Base-by-base conservation (phyloP, 352 stramenopile species). In the Globisporangium orthogonon region DNA sequence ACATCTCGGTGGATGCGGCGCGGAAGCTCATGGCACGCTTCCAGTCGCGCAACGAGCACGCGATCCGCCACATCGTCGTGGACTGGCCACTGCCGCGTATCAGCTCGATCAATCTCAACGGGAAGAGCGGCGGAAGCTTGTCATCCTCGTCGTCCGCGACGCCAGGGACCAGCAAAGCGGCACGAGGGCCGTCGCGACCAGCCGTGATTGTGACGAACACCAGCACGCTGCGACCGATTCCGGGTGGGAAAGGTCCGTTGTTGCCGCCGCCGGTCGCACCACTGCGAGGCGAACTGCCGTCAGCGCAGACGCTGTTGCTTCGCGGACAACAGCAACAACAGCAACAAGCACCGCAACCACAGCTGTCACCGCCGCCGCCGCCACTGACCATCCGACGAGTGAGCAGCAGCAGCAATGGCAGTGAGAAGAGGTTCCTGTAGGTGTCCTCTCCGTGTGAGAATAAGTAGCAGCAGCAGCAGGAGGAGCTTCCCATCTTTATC, bases 1-100 rank as follows among this genome's bases (percentile, higher is more conserved):
- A 86, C 29, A 59, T 89, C 7, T 83, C 78, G 3, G 67, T 89
- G 30, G 66, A 84, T 17, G 68, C 70, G 33, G 78, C 78, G 11
- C 65, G 63, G 5, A 81, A 75, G 50, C 54, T 85, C 11, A 52
- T 85, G 60, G 61, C 60, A 1, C 70, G 72, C 0, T 85, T 85
- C 43, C 70, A 85, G 58, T 67, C 70, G n/a, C 63, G 70, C 29
- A 83, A 81, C 18, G 71, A 74, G 48, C 69, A 81, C 41, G 72
- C 74, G 2, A 77, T 85, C 17, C 70, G 69, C 2, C 70, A 83
- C 35, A 69, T 85, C 50, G 73, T 85, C 39, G 63, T 54, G 0
- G 70, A 83, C 23, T 85, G 72, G 74, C 74, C 74, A 33, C 33
- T 60, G 18, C 54, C 58, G 31, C 52, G 53, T 1, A 52, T 58